Conservation (phyloP, 2,329 filamentous ascomycete species). For the Cordyceps cicadae region DNA sequence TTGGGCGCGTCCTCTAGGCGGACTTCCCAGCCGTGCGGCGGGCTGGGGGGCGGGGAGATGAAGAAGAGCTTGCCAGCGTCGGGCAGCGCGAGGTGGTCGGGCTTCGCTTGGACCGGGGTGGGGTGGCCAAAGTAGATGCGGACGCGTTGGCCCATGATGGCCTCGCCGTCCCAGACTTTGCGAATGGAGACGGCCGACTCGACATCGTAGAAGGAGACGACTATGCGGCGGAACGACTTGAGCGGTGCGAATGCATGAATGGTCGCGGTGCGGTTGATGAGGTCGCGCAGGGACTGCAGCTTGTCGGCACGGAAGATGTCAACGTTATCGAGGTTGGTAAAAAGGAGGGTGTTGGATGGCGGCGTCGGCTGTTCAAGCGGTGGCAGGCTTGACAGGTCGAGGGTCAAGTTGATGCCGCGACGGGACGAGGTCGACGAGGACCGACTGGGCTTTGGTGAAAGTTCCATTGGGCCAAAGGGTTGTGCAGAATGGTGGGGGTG, state of each 20-base stretch:
- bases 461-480: constrained; percentile 22
- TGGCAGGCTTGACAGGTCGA: constrained; percentile 68
- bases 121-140: constrained; percentile 61
- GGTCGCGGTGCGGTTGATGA: constrained; percentile 60
- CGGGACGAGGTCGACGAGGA: constrained; percentile 40
- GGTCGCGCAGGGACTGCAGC: constrained; percentile 62
- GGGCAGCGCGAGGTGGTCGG: constrained; percentile 56
- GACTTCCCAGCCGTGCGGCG: constrained; percentile 62
- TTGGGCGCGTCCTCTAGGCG: constrained; percentile 61
- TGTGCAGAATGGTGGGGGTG: not conserved
- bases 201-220: constrained; percentile 67
- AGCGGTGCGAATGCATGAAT: constrained; percentile 74
- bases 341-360: constrained; percentile 74
- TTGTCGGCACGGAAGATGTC: constrained; percentile 69
- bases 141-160: constrained; percentile 60
- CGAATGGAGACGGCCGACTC: constrained; percentile 64
- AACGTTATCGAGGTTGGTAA: constrained; percentile 67
- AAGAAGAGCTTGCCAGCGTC: constrained; percentile 66
- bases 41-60: constrained; percentile 60
- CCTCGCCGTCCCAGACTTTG: constrained; percentile 64
- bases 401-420: constrained; percentile 45
- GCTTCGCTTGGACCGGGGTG: constrained; percentile 46
- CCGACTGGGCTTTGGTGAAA: constrained; percentile 29
- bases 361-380: constrained; percentile 62
- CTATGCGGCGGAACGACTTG: constrained; percentile 73